phyloP scores from a whole-genome alignment of 768 basidiomycete genomes.

The Lactifluus pinguis region DNA sequence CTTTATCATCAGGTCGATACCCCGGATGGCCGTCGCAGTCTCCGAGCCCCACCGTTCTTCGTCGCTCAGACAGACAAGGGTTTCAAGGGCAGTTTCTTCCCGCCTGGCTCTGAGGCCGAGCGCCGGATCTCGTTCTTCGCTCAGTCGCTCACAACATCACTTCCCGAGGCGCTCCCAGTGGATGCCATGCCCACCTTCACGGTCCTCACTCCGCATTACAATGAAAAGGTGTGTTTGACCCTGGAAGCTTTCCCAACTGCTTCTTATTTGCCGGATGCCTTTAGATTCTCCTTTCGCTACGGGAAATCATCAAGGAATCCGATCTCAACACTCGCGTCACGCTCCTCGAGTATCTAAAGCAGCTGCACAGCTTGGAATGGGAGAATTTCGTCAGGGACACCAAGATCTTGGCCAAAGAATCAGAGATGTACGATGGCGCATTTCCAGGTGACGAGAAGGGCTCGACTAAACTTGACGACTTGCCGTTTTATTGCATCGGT shows the following conservation, averaged over 20 bases:
- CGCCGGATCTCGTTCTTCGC: constrained; percentile 98
- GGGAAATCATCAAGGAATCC: constrained; percentile 98
- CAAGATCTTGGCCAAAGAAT: constrained; percentile 96
- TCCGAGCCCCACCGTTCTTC: constrained; percentile 97
- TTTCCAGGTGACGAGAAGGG: constrained; percentile 77
- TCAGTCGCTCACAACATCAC: constrained; percentile 90
- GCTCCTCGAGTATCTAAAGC: constrained; percentile 94
- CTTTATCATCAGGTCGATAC: constrained; percentile 95
- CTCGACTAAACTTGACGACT: constrained; percentile 75
- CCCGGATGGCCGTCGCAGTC: constrained; percentile 78
- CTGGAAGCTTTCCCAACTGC: not conserved
- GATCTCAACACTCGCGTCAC: constrained; percentile 97
- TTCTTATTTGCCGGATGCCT: not conserved
- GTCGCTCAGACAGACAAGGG: constrained; percentile 89
- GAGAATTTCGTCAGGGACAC: constrained; percentile 99
- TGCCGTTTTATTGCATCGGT: constrained; percentile 97
- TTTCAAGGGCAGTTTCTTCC: constrained; percentile 86
- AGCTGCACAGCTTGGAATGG: constrained; percentile 97
- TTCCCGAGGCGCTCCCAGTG: constrained; percentile 89
- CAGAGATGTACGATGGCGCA: constrained; percentile 72
- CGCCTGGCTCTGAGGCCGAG: constrained; percentile 88
- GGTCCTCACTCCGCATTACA: constrained; percentile 96
- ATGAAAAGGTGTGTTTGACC: constrained; percentile 65
- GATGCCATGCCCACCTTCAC: constrained; percentile 99
- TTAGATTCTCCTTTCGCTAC: constrained; percentile 86